Base-by-base conservation (phyloP, 495 filamentous ascomycete genomes). In the Patellaria atrata region DNA sequence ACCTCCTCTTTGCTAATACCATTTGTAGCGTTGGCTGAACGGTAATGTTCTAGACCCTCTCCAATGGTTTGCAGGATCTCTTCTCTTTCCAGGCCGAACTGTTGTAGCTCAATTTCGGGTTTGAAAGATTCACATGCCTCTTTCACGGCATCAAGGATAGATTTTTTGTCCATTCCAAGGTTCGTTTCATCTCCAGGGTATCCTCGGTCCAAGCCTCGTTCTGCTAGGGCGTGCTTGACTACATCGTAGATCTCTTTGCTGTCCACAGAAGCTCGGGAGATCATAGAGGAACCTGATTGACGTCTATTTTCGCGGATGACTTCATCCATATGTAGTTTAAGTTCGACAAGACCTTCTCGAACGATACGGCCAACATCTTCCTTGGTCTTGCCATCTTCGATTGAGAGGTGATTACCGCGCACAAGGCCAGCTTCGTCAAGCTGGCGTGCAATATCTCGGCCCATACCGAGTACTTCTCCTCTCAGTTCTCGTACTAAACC, bases 391-490 rank as follows among this genome's bases (percentile, higher is more conserved):
- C 68, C 59, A 30, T 65, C 60, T 23, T 66, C 67, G 31, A 63
- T 61, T 5, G 61, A 53, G 17, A 54, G 52, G 9, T 61, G 56
- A 13, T 63, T 61, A 8, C 55, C 52, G 17, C 56, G 56, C 19
- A 56, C 53, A 21, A 54, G 50, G 19, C 73, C 68, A 1, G 67
- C 62, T 27, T 81, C 68, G 35, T 93, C 82, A 2, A 94, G 63
- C 48, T 79, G 75, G n/a, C 79, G 71, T 19, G 77, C 83, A 18
- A 94, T 67, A 44, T 93, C 77, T 37, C 84, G 65, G 4, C 84
- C 83, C 87, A 94, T 93, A 3, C 82, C 84, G 1, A 94, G 69
- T 5, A 96, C 85, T 49, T 96, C 86, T 9, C 85, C 82, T 12
- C 86, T 76, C 23, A 97, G 64, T 44, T 94, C 86, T 25, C 82